Conservation (phyloP, 495 filamentous ascomycete genomes). For the Daldinia vernicosa region DNA sequence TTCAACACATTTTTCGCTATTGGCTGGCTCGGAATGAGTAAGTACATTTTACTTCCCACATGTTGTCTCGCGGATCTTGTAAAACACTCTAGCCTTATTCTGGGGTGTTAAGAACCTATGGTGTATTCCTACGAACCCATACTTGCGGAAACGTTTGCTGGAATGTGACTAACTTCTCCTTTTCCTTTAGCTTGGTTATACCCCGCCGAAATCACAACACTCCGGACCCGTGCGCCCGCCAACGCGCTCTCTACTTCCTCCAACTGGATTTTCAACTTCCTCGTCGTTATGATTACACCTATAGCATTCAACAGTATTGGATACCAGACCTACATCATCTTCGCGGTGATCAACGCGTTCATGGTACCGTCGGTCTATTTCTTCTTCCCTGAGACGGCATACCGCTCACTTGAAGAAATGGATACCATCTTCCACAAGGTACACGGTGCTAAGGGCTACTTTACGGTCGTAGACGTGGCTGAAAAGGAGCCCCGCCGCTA, state of each 20-base stretch:
- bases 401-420: constrained; percentile 78
- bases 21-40: constrained; percentile 81
- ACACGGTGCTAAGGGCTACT: constrained; percentile 56
- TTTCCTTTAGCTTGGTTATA: constrained; percentile 62
- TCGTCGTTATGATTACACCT: constrained; percentile 69
- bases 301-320: constrained; percentile 71
- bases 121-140: not conserved
- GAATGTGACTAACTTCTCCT: constrained; percentile 15
- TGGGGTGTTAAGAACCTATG: not conserved
- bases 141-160: constrained; percentile 1
- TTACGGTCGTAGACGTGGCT: constrained; percentile 69
- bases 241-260: constrained; percentile 76
- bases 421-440: constrained; percentile 77
- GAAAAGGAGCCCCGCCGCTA: constrained; percentile 70
- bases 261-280: constrained; percentile 68
- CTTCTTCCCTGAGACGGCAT: constrained; percentile 80
- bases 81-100: not conserved
- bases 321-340: constrained; percentile 81
- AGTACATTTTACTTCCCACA: constrained; percentile 25
- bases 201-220: constrained; percentile 75
- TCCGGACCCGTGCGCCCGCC: constrained; percentile 76
- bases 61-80: not conserved
- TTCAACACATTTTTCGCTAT: constrained; percentile 82
- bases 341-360: constrained; percentile 77
- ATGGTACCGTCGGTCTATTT: constrained; percentile 76